Evolutionary conservation across 805 yeast genomes (phyloP).

Genomic region (Cyberlindnera lachancei): DNA sequence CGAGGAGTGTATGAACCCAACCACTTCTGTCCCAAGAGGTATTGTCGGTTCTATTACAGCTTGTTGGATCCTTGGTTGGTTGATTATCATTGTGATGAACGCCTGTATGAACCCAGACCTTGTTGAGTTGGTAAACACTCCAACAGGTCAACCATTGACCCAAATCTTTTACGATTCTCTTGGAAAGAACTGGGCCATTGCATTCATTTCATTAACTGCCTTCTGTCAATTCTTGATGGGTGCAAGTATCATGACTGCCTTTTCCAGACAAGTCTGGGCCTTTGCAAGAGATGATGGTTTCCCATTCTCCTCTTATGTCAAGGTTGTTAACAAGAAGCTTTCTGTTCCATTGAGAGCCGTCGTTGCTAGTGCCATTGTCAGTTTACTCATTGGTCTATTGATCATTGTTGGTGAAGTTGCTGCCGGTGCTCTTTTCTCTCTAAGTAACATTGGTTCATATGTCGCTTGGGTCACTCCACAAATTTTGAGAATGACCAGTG

Average conservation of each 20-base stretch:
- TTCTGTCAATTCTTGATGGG: slow-evolving; percentile 63
- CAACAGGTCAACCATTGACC: slow-evolving; percentile 57
- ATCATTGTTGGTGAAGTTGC: slow-evolving; percentile 35
- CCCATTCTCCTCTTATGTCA: slow-evolving; percentile 50
- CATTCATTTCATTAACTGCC: slow-evolving; percentile 51
- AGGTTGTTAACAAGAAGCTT: slow-evolving; percentile 46
- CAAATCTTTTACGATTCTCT: slow-evolving; percentile 55
- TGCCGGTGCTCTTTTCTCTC: slow-evolving; percentile 36
- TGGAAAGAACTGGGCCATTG: slow-evolving; percentile 59
- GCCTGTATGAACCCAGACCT: slow-evolving; percentile 47
- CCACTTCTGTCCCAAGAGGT: slow-evolving; percentile 58
- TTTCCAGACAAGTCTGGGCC: slow-evolving; percentile 66
- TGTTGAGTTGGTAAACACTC: slow-evolving; percentile 32
- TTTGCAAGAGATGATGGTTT: slow-evolving; percentile 71
- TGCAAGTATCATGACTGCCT: slow-evolving; percentile 48
- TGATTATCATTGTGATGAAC: slow-evolving; percentile 42
- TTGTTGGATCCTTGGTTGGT: slow-evolving; percentile 53
- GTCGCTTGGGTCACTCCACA: slow-evolving; percentile 34
- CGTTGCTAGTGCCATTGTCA: slow-evolving; percentile 29
- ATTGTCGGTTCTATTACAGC: slow-evolving; percentile 49
- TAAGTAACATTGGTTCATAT: slow-evolving; percentile 36
- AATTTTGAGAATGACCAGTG: slow-evolving; percentile 33
- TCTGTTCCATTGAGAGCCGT: slow-evolving; percentile 63
- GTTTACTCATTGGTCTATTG: slow-evolving; percentile 32
- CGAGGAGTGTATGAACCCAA: slow-evolving; percentile 62